Evolutionary conservation across 208 protist genomes (phyloP).

Genomic region (Acanthamoeba sp.): DNA sequence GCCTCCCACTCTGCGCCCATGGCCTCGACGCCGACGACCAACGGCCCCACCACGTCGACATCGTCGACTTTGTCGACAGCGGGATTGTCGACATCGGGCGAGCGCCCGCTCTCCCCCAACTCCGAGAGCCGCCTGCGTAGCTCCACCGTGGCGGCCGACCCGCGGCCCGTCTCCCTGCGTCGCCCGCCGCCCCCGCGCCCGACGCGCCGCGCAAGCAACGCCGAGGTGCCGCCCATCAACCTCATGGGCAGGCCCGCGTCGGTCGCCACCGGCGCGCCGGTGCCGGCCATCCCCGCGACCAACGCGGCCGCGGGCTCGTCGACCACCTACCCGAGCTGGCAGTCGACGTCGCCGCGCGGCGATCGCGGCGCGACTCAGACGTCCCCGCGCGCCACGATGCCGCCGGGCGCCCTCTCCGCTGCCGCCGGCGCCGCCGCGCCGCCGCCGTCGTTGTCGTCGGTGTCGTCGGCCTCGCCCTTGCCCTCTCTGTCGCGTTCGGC

Average conservation of each 20-base stretch:
- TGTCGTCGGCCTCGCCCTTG: too few relatives aligned
- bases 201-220: not conserved
- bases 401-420: not conserved
- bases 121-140: not conserved
- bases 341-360: not conserved
- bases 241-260: not conserved
- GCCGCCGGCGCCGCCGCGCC: not conserved
- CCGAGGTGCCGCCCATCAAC: not conserved
- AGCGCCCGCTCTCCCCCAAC: not conserved
- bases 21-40: not conserved
- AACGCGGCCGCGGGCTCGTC: not conserved
- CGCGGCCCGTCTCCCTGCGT: not conserved
- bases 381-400: constrained; percentile 4
- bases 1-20: not conserved
- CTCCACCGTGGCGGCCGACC: not conserved
- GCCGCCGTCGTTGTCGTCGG: too few relatives aligned
- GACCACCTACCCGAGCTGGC: not conserved
- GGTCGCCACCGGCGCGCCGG: too few relatives aligned
- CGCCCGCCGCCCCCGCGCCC: not conserved
- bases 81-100: not conserved
- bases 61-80: not conserved
- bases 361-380: not conserved
- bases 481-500: not conserved
- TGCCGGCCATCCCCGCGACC: not conserved
- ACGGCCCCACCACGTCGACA: not conserved